phyloP scores from a whole-genome alignment of 257 asterid species.

The Petrea volubilis region DNA sequence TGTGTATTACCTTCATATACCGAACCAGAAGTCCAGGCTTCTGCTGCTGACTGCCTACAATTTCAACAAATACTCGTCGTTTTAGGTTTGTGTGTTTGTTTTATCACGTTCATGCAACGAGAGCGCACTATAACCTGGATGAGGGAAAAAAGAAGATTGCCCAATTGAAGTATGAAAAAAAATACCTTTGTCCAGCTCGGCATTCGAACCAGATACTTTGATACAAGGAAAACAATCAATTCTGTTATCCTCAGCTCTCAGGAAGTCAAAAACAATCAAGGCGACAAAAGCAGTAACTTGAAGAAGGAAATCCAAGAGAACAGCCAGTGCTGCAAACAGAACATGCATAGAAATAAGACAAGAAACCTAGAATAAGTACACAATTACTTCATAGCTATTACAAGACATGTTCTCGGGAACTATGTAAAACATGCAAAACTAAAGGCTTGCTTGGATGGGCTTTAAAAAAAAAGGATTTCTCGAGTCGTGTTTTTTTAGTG shows the following conservation, averaged over 20 bases:
- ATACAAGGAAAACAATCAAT: constrained; percentile 93
- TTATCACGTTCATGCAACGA: constrained; percentile 13
- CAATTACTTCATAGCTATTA: not conserved
- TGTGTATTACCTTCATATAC: constrained; percentile 82
- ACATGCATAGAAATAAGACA: constrained; percentile 21
- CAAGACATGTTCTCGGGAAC: not conserved
- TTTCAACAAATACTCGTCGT: constrained; percentile 25
- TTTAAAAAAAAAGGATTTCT: too few relatives aligned
- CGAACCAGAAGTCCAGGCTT: constrained; percentile 84
- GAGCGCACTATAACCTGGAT: constrained; percentile 10
- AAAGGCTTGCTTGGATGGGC: too few relatives aligned
- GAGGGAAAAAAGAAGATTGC: not conserved
- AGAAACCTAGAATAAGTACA: not conserved
- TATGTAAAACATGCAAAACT: not conserved
- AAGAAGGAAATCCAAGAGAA: constrained; percentile 93
- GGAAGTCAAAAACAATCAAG: constrained; percentile 88
- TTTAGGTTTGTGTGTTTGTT: constrained; percentile 25
- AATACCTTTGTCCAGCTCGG: constrained; percentile 74
- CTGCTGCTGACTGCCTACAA: constrained; percentile 65
- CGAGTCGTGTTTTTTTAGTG: too few relatives aligned
- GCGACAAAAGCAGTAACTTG: constrained; percentile 99
- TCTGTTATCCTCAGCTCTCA: constrained; percentile 91
- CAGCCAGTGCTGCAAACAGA: constrained; percentile 84
- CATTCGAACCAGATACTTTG: constrained; percentile 55
- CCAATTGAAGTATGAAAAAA: too few relatives aligned